phyloP scores from a whole-genome alignment of 139 green algal genomes.

The Desmodesmus armatus region DNA sequence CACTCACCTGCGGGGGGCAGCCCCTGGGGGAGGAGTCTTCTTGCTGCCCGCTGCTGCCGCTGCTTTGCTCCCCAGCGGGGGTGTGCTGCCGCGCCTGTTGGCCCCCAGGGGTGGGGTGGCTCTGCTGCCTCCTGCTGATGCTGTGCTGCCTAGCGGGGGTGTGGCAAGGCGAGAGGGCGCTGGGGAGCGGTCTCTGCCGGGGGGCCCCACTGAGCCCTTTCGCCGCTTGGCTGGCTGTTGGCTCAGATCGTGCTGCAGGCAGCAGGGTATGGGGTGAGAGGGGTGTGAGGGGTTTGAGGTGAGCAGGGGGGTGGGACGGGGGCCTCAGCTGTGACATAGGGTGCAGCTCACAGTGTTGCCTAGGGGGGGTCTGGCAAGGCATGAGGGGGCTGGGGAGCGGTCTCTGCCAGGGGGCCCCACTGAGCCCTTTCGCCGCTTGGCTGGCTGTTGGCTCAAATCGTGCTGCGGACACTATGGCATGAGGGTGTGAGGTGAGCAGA shows the following conservation, averaged over 20 bases:
- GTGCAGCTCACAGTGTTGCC: too few relatives aligned
- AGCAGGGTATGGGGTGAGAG: neutral
- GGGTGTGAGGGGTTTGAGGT: too few relatives aligned
- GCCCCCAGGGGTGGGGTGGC: neutral
- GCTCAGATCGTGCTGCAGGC: neutral
- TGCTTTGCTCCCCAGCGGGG: neutral
- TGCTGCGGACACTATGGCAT: neutral
- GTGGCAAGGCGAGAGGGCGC: neutral
- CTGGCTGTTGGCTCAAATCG: neutral
- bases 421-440: neutral
- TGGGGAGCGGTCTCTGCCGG: neutral
- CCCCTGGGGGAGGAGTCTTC: neutral
- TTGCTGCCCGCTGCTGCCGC: slow-evolving; percentile 8
- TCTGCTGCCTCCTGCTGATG: neutral
- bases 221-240: neutral
- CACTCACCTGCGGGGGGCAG: too few relatives aligned
- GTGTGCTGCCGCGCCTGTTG: neutral
- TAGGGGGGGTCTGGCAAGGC: too few relatives aligned
- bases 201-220: too few relatives aligned
- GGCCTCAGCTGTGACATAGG: too few relatives aligned
- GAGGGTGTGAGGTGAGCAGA: too few relatives aligned
- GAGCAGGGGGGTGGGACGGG: too few relatives aligned
- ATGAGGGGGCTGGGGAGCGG: too few relatives aligned
- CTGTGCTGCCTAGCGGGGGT: neutral
- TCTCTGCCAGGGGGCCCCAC: too few relatives aligned